phyloP scores from a whole-genome alignment of 2,329 filamentous ascomycete genomes.

The Trichoderma cornu-damae region DNA sequence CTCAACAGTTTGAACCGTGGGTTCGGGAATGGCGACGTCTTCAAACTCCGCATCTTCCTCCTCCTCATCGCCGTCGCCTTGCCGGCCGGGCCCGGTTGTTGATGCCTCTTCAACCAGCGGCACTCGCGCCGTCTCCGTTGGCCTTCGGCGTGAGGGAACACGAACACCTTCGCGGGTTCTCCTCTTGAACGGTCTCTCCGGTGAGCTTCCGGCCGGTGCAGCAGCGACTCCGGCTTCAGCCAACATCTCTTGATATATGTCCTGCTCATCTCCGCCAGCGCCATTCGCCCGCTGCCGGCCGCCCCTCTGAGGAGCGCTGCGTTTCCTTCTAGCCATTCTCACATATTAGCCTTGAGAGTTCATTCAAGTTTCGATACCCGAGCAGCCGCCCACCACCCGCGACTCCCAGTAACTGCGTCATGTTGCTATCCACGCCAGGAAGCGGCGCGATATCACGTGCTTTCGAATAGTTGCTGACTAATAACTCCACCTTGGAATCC shows the following conservation, averaged over 20 bases:
- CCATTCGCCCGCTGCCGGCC: slow-evolving; percentile 20
- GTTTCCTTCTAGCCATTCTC: slow-evolving; percentile 33
- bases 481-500: neutral
- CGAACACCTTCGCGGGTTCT: slow-evolving; percentile 29
- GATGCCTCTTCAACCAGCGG: neutral
- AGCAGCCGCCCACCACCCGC: slow-evolving; percentile 1
- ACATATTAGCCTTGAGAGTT: neutral
- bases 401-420: slow-evolving; percentile 22
- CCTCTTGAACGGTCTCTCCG: slow-evolving; percentile 40
- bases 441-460: slow-evolving; percentile 23
- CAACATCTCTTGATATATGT: slow-evolving; percentile 47
- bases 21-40: slow-evolving; percentile 44
- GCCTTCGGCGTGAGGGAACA: slow-evolving; percentile 5
- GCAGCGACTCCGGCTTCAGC: slow-evolving; percentile 42
- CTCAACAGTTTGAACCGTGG: slow-evolving; percentile 48
- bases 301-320: slow-evolving; percentile 25
- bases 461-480: neutral
- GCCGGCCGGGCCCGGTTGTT: neutral
- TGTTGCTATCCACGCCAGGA: neutral
- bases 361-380: neutral
- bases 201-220: slow-evolving; percentile 23
- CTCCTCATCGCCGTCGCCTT: slow-evolving; percentile 31
- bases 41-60: slow-evolving; percentile 47
- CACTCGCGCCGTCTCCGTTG: neutral
- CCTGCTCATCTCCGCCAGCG: slow-evolving; percentile 27